These are phyloP conservation scores for Gossypium trilobum DNA, from an alignment of 441 rosid species.

Conservation along the genomic window DNA sequence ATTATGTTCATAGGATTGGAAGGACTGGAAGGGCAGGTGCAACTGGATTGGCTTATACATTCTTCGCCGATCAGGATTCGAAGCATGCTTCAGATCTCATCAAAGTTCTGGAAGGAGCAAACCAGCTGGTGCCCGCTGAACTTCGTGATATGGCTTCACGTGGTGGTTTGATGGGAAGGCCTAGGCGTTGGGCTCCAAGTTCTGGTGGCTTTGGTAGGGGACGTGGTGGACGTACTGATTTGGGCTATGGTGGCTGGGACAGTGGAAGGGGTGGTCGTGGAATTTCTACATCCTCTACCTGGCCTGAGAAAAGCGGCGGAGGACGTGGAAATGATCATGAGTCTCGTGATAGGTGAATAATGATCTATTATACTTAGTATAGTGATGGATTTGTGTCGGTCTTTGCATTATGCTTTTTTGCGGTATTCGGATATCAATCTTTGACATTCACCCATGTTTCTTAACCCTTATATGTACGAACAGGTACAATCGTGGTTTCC, in stretches of 20 bases:
- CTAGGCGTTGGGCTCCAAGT: slow-evolving; percentile 60
- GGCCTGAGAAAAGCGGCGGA: slow-evolving; percentile 29
- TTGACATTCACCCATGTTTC: background rate
- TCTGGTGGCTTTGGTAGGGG: slow-evolving; percentile 43
- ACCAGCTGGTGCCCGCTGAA: slow-evolving; percentile 75
- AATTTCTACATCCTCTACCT: slow-evolving; percentile 21
- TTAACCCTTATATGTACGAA: slow-evolving; percentile 4
- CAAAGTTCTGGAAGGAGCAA: slow-evolving; percentile 87
- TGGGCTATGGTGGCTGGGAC: slow-evolving; percentile 40
- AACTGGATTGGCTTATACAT: slow-evolving; percentile 76
- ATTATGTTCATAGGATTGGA: slow-evolving; percentile 96
- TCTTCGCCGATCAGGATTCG: slow-evolving; percentile 82
- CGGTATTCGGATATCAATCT: background rate
- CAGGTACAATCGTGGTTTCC: slow-evolving; percentile 35
- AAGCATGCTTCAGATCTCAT: slow-evolving; percentile 83
- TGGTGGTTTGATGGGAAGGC: slow-evolving; percentile 60
- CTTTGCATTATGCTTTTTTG: background rate
- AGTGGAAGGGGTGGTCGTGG: slow-evolving; percentile 47
- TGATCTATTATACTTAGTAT: background rate
- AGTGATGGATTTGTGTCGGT: background rate
- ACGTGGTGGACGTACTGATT: slow-evolving; percentile 40
- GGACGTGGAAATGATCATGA: slow-evolving; percentile 41
- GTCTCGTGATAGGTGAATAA: slow-evolving; percentile 43
- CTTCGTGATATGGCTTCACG: slow-evolving; percentile 80
- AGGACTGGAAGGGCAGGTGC: slow-evolving; percentile 99